Base-by-base conservation (phyloP, 805 yeast genomes). In the Ogataea wickerhamii region DNA sequence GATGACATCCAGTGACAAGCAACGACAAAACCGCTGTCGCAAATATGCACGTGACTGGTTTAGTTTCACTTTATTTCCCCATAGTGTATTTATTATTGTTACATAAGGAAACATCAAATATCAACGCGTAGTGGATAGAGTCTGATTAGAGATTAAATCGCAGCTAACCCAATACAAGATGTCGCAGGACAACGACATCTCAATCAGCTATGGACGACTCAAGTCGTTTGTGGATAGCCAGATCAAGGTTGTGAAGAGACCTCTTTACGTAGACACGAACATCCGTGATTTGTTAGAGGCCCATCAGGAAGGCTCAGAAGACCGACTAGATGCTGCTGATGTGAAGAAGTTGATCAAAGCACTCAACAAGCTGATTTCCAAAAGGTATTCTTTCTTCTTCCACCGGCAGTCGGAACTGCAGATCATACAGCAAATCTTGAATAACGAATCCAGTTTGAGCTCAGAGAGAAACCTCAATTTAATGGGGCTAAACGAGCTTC, bases 401-500 rank as follows among this genome's bases (percentile, higher is more conserved):
- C 53, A 53, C 28, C 47, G 51, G 16, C 68, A 63, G 31, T 45
- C 60, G 7, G 45, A 56, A 12, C 45, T 56, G 32, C 59, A 61
- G 36, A 48, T 62, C 4, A 34, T 53, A 4, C 52, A 55, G 24
- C 65, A 62, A 39, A 44, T 59, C 6, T 20, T 61, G 16, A 48
- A 51, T 11, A 44, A 49, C 16, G 63, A 61, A 34, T 41, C 51
- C 5, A 29, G 34, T 3, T 18, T 34, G 6, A 43, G 40, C 12
- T 26, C 41, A 12, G 37, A 35, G 5, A 40, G 42, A 34, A 47
- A 49, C 16, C 37, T 46, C 13, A 58, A 49, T 17, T 43, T 61
- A 18, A 35, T 58, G 18, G 43, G 45, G 17, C 44, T 60, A 45
- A 54, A 56, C 36, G 54, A 54, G 30, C 33, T 62, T 6, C 38